Evolutionary conservation across 257 asterid species (phyloP), one percentile per base, ranked within the genome.

Genomic region (Plectranthus barbatus): DNA sequence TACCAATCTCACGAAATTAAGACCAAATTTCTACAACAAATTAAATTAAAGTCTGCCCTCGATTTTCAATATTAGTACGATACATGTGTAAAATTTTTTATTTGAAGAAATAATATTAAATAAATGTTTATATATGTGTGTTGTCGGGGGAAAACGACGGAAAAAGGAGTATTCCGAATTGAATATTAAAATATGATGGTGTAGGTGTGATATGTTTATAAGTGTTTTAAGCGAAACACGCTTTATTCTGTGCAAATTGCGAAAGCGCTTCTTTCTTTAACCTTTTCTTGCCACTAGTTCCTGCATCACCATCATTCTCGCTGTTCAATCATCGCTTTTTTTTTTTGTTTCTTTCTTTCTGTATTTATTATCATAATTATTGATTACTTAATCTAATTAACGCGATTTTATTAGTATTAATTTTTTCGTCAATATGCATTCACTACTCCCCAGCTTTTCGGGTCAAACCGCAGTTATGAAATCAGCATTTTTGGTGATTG

Each of bases 401-500:
- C 6, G 7, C 31, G 7, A 31, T 31, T 31, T 23, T 23, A 23
- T 4, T 23, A 4, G 4, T n/a, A n/a, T n/a, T n/a, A n/a, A n/a
- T n/a, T 23, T 4, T 23, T 4, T 1, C 29, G 29, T 23, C 3
- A 23, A 23, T 23, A 1, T 23, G 29, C 29, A 23, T 23, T 2
- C n/a, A 9, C 11, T 67, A 75, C 47, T 83, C 72, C 84, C 84
- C 74, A 19, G 41, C 58, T 55, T 69, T 69, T 60, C 42, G 69
- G 74, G 82, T 81, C 83, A 77, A 72, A 76, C 64, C 82, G n/a
- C 71, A 70, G 75, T 72, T 75, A 62, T 42, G 10, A 21, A 13
- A 21, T 23, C 13, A 14, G 9, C n/a, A 42, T 44, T 40, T 37
- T 40, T 24, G 45, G 62, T 17, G 31, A 34, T 53, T 51, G 15